Percentiles rank a stretch among this genome's conserved stretches.
These are phyloP conservation scores for Agrocybe pediades DNA, from an alignment of 768 basidiomycete genomes.

Conservation along the genomic window DNA sequence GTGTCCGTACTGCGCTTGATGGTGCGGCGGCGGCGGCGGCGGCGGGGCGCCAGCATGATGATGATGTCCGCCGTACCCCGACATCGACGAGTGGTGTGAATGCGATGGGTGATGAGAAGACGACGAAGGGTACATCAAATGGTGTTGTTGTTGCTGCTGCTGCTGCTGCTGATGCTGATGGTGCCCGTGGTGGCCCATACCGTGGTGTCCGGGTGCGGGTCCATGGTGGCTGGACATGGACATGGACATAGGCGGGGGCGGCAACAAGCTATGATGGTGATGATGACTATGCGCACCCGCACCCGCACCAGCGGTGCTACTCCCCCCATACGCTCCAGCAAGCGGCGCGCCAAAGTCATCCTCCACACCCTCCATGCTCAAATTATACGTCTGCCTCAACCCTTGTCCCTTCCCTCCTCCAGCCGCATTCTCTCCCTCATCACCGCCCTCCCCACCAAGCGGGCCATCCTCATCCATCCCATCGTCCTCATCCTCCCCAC, in stretches of 20 bases:
- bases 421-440: conserved; percentile 42
- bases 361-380: conserved; percentile 18
- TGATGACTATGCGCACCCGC: no score
- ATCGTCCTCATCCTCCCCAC: conserved; percentile 50
- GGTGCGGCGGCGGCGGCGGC: conserved; percentile 24
- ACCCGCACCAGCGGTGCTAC: conserved; percentile 20
- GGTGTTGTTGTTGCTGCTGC: conserved; percentile 6
- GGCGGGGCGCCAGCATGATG: conserved; percentile 26
- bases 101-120: no score
- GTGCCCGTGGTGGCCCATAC: conserved; percentile 17
- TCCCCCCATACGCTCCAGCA: conserved; percentile 28
- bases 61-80: not conserved
- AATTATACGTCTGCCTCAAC: not conserved
- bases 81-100: no score
- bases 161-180: conserved; percentile 2
- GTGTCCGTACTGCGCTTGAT: no score
- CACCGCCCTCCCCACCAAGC: conserved; percentile 30
- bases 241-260: not conserved
- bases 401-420: conserved; percentile 20
- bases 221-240: no score
- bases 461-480: conserved; percentile 47
- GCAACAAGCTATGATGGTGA: not conserved
- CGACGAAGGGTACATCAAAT: not conserved
- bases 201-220: no score
- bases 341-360: conserved; percentile 27